Base-by-base conservation (phyloP, 345 rosid genomes). In the Dipteronia dyeriana region DNA sequence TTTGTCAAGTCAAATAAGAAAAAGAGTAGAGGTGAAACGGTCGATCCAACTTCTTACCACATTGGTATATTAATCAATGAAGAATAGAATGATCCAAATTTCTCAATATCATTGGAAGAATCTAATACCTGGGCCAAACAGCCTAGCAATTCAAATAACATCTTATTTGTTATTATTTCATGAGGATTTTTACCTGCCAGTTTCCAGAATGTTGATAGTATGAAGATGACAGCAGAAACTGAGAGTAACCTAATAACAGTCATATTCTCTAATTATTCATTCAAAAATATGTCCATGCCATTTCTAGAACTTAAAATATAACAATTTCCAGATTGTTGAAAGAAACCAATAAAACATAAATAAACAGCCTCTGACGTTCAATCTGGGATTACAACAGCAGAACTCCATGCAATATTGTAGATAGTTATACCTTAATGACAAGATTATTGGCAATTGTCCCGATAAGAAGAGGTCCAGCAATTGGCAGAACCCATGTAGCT, bases 381-480 rank as follows among this genome's bases (percentile, higher is more conserved):
- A 75, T 47, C 47, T 5, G 66, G 68, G 39, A 54, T 31, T 3
- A 64, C 22, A 65, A 3, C 56, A 16, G 39, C 41, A 12, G 7
- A 56, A 60, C 29, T n/a, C 78, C n/a, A 16, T 4, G 41, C 25
- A 62, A 64, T 31, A 60, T 26, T 23, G 60, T 1, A 56, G 39
- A 3, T 59, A 72, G 71, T 43, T 14, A 66, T 86, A 95, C 98
- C 98, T 91, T 95, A 63, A 95, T 93, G 74, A 90, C 87, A 38
- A 95, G 86, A 83, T 91, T 95, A 76, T 93, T 95, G 69, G 96
- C 98, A 78, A 95, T 84, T 60, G 98, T 85, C 79, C 96, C 99
- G 72, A 95, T 91, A 75, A 95, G 97, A 87, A 93, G 90, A 77
- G 99, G 99, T 26, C 88, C 98, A 71, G 99, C 99, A 78, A 95